phyloP scores from a whole-genome alignment of 2,329 filamentous ascomycete genomes.

The Penicillium sp. region DNA sequence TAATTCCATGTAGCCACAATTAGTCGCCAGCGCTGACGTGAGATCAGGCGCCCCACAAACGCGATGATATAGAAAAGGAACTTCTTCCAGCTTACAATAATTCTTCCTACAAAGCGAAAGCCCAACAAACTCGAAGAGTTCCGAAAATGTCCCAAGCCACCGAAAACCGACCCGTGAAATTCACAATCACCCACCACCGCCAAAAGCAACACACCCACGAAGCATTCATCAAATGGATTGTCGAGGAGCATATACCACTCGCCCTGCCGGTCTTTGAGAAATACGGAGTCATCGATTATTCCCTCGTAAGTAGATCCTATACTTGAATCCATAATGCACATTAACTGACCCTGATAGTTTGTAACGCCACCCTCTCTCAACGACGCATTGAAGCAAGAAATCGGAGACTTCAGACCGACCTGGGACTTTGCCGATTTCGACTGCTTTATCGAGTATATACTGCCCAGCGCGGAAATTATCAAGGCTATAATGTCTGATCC shows the following conservation, averaged over 20 bases:
- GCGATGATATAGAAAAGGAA: too few relatives aligned
- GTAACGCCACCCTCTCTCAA: constrained; percentile 6
- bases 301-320: constrained; percentile 33
- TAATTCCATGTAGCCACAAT: too few relatives aligned
- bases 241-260: constrained; percentile 32
- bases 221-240: constrained; percentile 37
- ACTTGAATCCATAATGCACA: too few relatives aligned
- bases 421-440: constrained; percentile 31
- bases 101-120: too few relatives aligned
- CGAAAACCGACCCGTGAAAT: constrained; percentile 26
- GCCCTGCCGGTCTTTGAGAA: constrained; percentile 35
- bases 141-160: constrained; percentile 13
- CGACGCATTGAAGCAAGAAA: constrained; percentile 4
- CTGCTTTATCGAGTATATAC: constrained; percentile 34
- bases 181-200: constrained; percentile 35
- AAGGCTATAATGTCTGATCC: constrained; percentile 29
- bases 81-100: too few relatives aligned
- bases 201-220: constrained; percentile 34
- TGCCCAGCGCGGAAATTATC: constrained; percentile 25
- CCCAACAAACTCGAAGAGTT: too few relatives aligned
- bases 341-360: too few relatives aligned
- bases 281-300: constrained; percentile 28
- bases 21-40: background rate
- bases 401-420: constrained; percentile 16
- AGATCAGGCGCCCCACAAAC: too few relatives aligned